These are phyloP conservation scores for Crithidia brevicula DNA, from an alignment of 208 protist genomes.

Conservation along the genomic window DNA sequence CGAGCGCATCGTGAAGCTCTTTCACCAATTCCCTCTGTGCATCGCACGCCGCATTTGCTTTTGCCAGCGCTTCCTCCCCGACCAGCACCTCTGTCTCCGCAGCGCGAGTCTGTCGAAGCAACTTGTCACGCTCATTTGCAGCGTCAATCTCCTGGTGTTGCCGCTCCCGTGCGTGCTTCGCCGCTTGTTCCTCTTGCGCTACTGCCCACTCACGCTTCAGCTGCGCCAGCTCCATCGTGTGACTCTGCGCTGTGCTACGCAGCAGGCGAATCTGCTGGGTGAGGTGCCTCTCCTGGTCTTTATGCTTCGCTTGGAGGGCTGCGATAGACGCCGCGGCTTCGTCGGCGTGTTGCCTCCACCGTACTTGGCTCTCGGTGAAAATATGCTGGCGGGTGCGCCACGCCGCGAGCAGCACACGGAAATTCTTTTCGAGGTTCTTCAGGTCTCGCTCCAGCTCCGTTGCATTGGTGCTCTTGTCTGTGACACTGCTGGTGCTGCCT, in stretches of 20 bases:
- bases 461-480: neutral
- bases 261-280: conserved; percentile 13
- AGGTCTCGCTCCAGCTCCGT: neutral
- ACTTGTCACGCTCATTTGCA: conserved; percentile 12
- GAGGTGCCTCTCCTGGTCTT: conserved; percentile 10
- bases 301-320: neutral
- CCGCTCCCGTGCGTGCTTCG: neutral
- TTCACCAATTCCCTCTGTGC: neutral
- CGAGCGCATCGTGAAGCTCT: conserved; percentile 4
- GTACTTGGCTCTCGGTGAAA: neutral
- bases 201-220: conserved; percentile 26
- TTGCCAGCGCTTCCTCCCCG: conserved; percentile 13
- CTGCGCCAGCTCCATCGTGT: conserved; percentile 16
- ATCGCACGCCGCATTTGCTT: conserved; percentile 5
- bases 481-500: too few species aligned
- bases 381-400: conserved; percentile 21
- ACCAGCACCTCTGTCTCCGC: conserved; percentile 1
- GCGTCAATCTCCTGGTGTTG: neutral
- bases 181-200: conserved; percentile 12
- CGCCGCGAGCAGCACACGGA: conserved; percentile 17
- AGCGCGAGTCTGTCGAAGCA: conserved; percentile 4
- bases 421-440: neutral
- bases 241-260: conserved; percentile 16
- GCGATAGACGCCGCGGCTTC: neutral
- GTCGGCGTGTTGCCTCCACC: neutral